A percentile compares a stretch with the other conserved stretches of the same genome.
phyloP scores from a whole-genome alignment of 75 land plant genomes.

The Pinus tabuliformis region DNA sequence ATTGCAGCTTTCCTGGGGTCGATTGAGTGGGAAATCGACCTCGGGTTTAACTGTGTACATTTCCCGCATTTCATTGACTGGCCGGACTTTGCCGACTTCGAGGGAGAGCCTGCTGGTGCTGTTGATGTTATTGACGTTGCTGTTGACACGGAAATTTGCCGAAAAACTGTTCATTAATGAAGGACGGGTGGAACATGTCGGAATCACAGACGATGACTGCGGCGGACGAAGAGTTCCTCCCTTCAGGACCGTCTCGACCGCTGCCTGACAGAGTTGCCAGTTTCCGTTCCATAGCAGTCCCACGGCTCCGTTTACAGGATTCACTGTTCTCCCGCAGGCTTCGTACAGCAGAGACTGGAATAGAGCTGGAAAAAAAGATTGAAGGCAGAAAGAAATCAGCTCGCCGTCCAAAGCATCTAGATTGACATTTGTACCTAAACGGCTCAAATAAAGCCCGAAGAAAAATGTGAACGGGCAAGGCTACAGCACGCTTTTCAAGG shows the following conservation, averaged over 20 bases:
- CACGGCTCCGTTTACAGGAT: conserved; percentile 67
- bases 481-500: too few relatives aligned
- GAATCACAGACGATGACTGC: conserved; percentile 11
- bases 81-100: too few relatives aligned
- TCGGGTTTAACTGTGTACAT: background rate
- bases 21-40: background rate
- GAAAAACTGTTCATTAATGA: background rate
- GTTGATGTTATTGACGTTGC: background rate
- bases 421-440: too few relatives aligned
- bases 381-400: background rate
- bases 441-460: too few relatives aligned
- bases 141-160: background rate
- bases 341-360: conserved; percentile 67
- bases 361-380: conserved; percentile 33
- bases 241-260: conserved; percentile 56
- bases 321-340: conserved; percentile 66
- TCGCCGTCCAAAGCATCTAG: background rate
- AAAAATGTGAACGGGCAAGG: too few relatives aligned
- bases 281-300: conserved; percentile 62
- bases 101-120: background rate
- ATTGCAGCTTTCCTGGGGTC: background rate
- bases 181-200: conserved; percentile 7
- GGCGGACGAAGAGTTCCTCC: conserved; percentile 40
- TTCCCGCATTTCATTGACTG: too few relatives aligned
- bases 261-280: conserved; percentile 59